These are phyloP conservation scores for Phytophthora sojae DNA, from an alignment of 352 stramenopile species.

Conservation along the genomic window DNA sequence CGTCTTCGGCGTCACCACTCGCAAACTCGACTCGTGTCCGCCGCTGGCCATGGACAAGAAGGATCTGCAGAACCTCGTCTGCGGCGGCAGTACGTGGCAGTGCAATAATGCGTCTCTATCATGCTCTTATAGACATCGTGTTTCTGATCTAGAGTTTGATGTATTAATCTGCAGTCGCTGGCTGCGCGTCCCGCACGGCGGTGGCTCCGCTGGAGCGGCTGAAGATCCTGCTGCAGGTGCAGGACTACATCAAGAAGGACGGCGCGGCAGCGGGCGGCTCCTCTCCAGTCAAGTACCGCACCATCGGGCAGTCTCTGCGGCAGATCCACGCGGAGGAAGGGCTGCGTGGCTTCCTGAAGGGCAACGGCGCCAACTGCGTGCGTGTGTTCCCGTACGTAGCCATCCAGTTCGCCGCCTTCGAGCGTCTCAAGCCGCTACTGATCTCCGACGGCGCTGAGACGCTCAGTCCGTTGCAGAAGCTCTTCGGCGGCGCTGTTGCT, in stretches of 20 bases:
- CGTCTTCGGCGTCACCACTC: conserved; percentile 20
- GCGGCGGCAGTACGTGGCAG: conserved; percentile 65
- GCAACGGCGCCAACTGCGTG: conserved; percentile 84
- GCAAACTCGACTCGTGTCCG: conserved; percentile 16
- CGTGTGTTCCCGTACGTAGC: conserved; percentile 83
- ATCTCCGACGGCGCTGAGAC: conserved; percentile 45
- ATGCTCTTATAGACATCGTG: neutral
- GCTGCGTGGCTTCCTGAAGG: conserved; percentile 71
- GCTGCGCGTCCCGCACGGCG: conserved; percentile 71
- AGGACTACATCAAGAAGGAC: conserved; percentile 63
- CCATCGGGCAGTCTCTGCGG: conserved; percentile 60
- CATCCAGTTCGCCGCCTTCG: conserved; percentile 80
- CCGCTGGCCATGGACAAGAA: conserved; percentile 38
- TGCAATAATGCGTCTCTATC: neutral
- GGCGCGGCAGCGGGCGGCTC: neutral
- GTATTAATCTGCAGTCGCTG: conserved; percentile 51
- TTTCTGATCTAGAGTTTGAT: conserved; percentile 3
- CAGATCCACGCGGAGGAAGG: conserved; percentile 76
- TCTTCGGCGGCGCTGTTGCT: conserved; percentile 63
- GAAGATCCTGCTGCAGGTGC: conserved; percentile 85
- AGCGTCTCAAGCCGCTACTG: conserved; percentile 64
- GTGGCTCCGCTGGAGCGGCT: conserved; percentile 79
- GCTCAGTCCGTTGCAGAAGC: conserved; percentile 60
- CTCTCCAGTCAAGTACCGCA: conserved; percentile 55
- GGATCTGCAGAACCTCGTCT: conserved; percentile 72